Evolutionary conservation across 495 filamentous ascomycete genomes (phyloP), one percentile per base, ranked within the genome.

Genomic region (Neurospora sp.): DNA sequence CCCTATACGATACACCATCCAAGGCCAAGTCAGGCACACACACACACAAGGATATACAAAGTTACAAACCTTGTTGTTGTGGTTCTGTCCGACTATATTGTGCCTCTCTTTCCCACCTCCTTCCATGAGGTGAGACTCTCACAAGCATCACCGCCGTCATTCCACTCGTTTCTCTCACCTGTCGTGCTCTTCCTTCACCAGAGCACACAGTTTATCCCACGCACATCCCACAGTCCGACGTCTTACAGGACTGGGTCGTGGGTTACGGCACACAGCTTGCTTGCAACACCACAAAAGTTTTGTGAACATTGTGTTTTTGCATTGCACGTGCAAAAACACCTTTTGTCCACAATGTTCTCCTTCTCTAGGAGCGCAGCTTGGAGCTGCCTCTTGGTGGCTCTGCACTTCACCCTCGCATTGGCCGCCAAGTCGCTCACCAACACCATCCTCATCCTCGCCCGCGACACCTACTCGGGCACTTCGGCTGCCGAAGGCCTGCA

Each of bases 371-470:
- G 27, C 53, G 53, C 53, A 61, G 53, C 53, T 61, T 61, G 53
- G 53, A 61, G 53, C 53, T 61, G 53, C 53, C 53, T 61, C 53
- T 61, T 61, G 53, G 53, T 61, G 53, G 53, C 53, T 27, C 53
- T 61, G 53, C 53, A 61, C 53, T 35, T 61, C 27, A 61, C 53
- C 53, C 41, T 72, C 7, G 59, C 69, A 4, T 44, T 69, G n/a
- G 76, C 73, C 38, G 76, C 75, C 40, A 65, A 73, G 37, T 76
- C 76, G 20, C 72, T 82, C 44, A 75, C 74, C 38, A 74, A 81
- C 76, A 89, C 87, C 65, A 84, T 90, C 69, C 81, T 90, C 68
- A 79, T 90, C n/a, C 84, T 90, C 73, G 87, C 88, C 22, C 82
- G 81, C 69, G 87, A 89, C 75, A 68, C 78, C 69, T 77, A 82